Conservation (phyloP, 495 filamentous ascomycete species). For the Darksidea phi region DNA sequence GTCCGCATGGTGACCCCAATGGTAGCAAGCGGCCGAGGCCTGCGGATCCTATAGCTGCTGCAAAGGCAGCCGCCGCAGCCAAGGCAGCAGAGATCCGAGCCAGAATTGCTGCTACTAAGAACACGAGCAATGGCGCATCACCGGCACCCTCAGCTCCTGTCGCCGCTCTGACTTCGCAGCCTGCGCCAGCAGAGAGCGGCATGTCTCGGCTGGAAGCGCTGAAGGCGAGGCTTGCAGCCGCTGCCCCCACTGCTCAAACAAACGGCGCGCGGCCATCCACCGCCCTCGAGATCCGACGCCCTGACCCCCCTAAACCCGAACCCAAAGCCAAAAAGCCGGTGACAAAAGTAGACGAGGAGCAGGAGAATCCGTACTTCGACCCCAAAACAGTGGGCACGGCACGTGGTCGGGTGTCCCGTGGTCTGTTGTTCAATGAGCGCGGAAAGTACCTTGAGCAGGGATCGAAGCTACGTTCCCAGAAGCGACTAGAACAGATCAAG, state of each 20-base stretch:
- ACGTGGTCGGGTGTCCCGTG: slow-evolving; percentile 60
- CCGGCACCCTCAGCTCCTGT: slow-evolving; percentile 45
- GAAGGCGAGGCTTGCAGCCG: slow-evolving; percentile 76
- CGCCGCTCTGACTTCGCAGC: slow-evolving; percentile 44
- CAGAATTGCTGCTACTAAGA: slow-evolving; percentile 28
- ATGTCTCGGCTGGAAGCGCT: slow-evolving; percentile 56
- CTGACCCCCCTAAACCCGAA: slow-evolving; percentile 50
- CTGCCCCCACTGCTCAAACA: slow-evolving; percentile 39
- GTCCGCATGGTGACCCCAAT: slow-evolving; percentile 48
- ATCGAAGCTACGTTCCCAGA: slow-evolving; percentile 80
- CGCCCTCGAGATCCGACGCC: slow-evolving; percentile 58
- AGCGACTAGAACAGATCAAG: slow-evolving; percentile 84
- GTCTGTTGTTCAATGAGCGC: slow-evolving; percentile 89
- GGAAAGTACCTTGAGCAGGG: slow-evolving; percentile 96
- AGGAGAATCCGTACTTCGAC: slow-evolving; percentile 87
- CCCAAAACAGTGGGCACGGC: slow-evolving; percentile 61
- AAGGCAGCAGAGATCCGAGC: slow-evolving; percentile 34
- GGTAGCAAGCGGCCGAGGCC: slow-evolving; percentile 54
- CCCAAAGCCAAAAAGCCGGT: slow-evolving; percentile 53
- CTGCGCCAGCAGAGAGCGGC: slow-evolving; percentile 5
- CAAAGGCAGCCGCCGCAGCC: slow-evolving; percentile 26
- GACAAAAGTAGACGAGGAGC: slow-evolving; percentile 63
- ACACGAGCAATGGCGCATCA: slow-evolving; percentile 4
- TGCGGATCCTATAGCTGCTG: slow-evolving; percentile 39
- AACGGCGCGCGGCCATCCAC: slow-evolving; percentile 43